Evolutionary conservation across 2,329 filamentous ascomycete genomes (phyloP).

Genomic region (Trichoderma lentiforme): DNA sequence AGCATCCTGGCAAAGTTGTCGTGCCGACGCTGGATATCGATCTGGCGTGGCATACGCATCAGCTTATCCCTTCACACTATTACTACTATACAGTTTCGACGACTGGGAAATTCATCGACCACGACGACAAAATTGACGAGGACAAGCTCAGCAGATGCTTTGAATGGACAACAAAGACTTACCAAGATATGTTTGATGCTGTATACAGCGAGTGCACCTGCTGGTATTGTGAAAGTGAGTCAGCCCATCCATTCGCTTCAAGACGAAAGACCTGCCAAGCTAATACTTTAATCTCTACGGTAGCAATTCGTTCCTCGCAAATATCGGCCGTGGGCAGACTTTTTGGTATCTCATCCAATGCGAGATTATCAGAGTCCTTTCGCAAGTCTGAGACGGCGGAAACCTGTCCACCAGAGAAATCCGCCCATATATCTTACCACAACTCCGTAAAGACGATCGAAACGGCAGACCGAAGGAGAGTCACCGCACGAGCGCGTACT

Average conservation of each 20-base stretch:
- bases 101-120: conserved; percentile 64
- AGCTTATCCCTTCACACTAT: conserved; percentile 64
- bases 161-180: conserved; percentile 68
- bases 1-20: conserved; percentile 43
- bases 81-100: conserved; percentile 51
- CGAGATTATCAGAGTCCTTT: conserved; percentile 37
- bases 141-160: conserved; percentile 61
- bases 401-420: conserved; percentile 53
- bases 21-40: conserved; percentile 75
- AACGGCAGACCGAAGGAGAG: conserved; percentile 12
- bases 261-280: conserved; percentile 33
- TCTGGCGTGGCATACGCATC: conserved; percentile 77
- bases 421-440: conserved; percentile 71
- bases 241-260: conserved; percentile 38
- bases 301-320: conserved; percentile 17
- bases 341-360: conserved; percentile 18
- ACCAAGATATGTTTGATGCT: conserved; percentile 61
- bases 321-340: conserved; percentile 26
- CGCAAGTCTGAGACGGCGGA: conserved; percentile 46
- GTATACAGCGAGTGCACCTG: conserved; percentile 76
- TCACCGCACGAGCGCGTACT: conserved; percentile 15
- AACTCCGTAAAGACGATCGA: conserved; percentile 51
- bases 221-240: conserved; percentile 72
- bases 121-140: conserved; percentile 81
- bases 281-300: not conserved